Evolutionary conservation across 805 yeast species (phyloP).

Genomic region (Candida cerambycidarum): DNA sequence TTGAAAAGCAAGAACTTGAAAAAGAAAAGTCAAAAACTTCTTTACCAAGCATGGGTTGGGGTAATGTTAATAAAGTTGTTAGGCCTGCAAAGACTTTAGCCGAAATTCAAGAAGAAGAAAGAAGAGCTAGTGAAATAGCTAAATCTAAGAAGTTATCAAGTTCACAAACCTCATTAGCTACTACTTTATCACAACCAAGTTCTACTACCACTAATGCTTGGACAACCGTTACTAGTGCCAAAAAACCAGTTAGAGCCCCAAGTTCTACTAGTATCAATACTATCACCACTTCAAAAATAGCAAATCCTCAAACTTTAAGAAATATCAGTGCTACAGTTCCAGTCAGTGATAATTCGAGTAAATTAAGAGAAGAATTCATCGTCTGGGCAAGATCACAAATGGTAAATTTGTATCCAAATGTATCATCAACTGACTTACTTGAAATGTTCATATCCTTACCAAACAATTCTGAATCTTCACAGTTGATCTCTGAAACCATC

Average conservation of each 20-base stretch:
- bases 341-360: slow-evolving; percentile 20
- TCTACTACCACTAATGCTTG: slow-evolving; percentile 22
- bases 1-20: slow-evolving; percentile 22
- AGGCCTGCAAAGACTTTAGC: slow-evolving; percentile 51
- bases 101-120: slow-evolving; percentile 64
- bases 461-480: slow-evolving; percentile 66
- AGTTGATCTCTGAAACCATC: slow-evolving; percentile 88
- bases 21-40: slow-evolving; percentile 19
- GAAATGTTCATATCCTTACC: slow-evolving; percentile 82
- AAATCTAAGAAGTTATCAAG: neutral
- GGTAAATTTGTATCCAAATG: slow-evolving; percentile 68
- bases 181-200: slow-evolving; percentile 13
- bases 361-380: slow-evolving; percentile 56
- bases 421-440: slow-evolving; percentile 74
- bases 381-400: slow-evolving; percentile 71
- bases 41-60: slow-evolving; percentile 51
- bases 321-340: slow-evolving; percentile 32
- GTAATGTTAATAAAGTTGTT: slow-evolving; percentile 21
- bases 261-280: slow-evolving; percentile 12
- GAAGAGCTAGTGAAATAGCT: slow-evolving; percentile 29
- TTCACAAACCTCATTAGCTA: slow-evolving; percentile 10
- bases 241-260: slow-evolving; percentile 4
- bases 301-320: slow-evolving; percentile 37
- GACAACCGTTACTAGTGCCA: slow-evolving; percentile 38
- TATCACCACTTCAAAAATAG: slow-evolving; percentile 20